A percentile compares a stretch with the other conserved stretches of the same genome.
Conservation (phyloP, 2,329 filamentous ascomycete genomes). For the Penicillium sp. region DNA sequence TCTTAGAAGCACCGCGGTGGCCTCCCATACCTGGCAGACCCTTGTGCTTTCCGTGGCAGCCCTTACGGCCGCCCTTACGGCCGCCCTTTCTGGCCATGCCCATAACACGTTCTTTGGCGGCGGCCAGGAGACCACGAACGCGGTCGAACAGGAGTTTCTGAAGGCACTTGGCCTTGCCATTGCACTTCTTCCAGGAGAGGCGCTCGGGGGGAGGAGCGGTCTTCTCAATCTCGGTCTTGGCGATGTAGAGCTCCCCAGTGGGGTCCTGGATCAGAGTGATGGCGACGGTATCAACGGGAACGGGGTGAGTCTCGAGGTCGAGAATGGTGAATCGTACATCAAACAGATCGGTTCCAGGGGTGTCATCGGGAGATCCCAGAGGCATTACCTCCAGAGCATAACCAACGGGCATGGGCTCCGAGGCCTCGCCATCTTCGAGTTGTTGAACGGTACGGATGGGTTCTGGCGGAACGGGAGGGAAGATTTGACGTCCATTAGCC, state of each 20-base stretch:
- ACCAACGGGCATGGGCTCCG: conserved; percentile 41
- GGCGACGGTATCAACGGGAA: conserved; percentile 47
- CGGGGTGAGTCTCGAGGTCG: conserved; percentile 44
- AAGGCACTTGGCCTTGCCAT: conserved; percentile 42
- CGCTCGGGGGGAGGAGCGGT: conserved; percentile 37
- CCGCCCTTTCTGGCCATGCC: conserved; percentile 29
- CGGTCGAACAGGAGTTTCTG: conserved; percentile 42
- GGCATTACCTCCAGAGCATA: conserved; percentile 47
- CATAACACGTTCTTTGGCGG: conserved; percentile 40
- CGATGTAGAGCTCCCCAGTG: conserved; percentile 40
- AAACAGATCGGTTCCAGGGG: conserved; percentile 36
- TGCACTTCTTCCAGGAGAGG: conserved; percentile 46
- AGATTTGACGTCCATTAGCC: conserved; percentile 43
- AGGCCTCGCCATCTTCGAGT: conserved; percentile 39
- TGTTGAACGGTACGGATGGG: conserved; percentile 38
- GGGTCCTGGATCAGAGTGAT: conserved; percentile 42
- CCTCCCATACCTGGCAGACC: conserved; percentile 1
- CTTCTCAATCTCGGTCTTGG: conserved; percentile 40
- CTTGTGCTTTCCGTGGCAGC: conserved; percentile 34
- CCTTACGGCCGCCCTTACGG: conserved; percentile 32
- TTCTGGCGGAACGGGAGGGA: conserved; percentile 36
- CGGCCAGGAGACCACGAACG: conserved; percentile 40
- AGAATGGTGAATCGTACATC: conserved; percentile 49
- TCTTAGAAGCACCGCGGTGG: conserved; percentile 10
- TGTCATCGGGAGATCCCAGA: conserved; percentile 30